Evolutionary conservation across 257 asterid genomes (phyloP), one percentile per base, ranked within the genome.

Genomic region (Solanum pinnatisectum): DNA sequence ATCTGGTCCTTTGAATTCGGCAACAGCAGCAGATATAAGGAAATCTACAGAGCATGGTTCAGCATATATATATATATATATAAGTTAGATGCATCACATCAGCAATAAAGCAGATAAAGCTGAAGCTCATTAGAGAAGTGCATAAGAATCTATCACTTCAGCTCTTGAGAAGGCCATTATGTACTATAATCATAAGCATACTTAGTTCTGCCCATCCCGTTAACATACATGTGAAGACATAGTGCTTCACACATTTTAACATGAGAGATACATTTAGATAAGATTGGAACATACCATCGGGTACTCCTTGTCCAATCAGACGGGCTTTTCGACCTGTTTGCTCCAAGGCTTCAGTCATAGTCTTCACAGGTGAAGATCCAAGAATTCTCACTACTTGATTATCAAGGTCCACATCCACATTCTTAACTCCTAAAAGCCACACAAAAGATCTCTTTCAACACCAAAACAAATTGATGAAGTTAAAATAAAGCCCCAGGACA

Each of bases 311-410:
- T 84, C 99, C 99, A 88, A 97, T 96, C 60, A 97, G 90, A 74
- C 98, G 88, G 77, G 99, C 97, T 88, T 95, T 97, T 46, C 96
- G 94, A 87, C 99, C 99, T 20, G 98, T 95, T 91, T 96, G 99
- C 87, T 95, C 98, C 89, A 97, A 89, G 67, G 98, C 98, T 91
- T 97, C 98, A 37, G 95, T 92, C 95, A 97, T 90, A 76, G 60
- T 88, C 91, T 95, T 97, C 89, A 96, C 96, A 27, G 96, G 98
- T 13, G 98, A 93, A 89, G 91, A 93, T 82, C 98, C 99, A 87
- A 94, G 98, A 89, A 97, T 85, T 84, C 96, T 92, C 88, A 97
- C 99, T 16, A 97, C 98, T 93, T 97, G 99, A 92, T 94, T 95
- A 71, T 92, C 86, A 88, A 97, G 87, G 92, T 97, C 98, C 89